Evolutionary conservation across 169 alveolate species (phyloP).

Genomic region (Toxoplasma gondii): DNA sequence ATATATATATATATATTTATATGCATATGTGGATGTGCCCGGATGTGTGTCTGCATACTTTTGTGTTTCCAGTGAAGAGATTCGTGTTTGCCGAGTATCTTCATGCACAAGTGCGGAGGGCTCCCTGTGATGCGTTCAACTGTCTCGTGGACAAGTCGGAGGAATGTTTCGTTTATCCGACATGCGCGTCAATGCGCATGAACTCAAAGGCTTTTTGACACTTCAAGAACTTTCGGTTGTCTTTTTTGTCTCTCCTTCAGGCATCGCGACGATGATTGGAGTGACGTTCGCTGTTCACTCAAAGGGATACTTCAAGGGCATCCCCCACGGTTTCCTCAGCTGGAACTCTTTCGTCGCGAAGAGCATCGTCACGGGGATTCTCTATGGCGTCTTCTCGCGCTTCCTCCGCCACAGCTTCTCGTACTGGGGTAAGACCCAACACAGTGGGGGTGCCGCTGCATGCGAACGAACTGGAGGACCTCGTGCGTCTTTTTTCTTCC

Average conservation of each 20-base stretch:
- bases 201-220: not conserved
- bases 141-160: too few species aligned
- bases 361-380: not conserved
- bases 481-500: too few species aligned
- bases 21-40: not conserved
- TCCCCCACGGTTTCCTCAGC: not conserved
- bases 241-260: not conserved
- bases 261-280: not conserved
- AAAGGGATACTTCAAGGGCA: not conserved
- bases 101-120: too few species aligned
- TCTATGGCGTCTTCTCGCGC: not conserved
- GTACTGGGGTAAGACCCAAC: not conserved
- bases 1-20: not conserved
- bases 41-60: not conserved
- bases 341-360: not conserved
- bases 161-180: too few species aligned
- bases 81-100: not conserved
- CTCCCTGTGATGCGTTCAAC: too few species aligned
- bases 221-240: not conserved
- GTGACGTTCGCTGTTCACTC: not conserved
- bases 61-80: too few species aligned
- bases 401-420: not conserved
- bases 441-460: not conserved
- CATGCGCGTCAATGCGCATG: too few species aligned
- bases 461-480: too few species aligned